Evolutionary conservation across 495 filamentous ascomycete genomes (phyloP).

Genomic region (Tuber magnatum): DNA sequence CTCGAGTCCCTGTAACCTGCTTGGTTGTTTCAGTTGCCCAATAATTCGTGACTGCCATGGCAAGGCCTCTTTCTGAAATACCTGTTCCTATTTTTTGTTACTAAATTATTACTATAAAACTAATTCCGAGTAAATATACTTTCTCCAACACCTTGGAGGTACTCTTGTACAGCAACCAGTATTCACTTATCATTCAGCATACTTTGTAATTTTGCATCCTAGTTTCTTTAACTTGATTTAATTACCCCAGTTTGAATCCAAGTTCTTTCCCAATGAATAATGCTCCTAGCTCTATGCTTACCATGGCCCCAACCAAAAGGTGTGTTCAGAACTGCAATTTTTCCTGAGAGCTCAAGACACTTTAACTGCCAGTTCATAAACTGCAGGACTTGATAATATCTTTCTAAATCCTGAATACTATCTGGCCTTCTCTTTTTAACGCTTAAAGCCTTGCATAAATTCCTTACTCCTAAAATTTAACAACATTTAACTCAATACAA

Average conservation of each 20-base stretch:
- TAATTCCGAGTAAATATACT: not conserved
- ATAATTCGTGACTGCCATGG: not conserved
- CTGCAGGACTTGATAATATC: not conserved
- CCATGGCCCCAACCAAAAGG: not conserved
- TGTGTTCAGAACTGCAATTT: too few species aligned
- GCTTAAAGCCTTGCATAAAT: too few species aligned
- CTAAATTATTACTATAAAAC: not conserved
- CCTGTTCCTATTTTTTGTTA: not conserved
- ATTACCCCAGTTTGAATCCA: not conserved
- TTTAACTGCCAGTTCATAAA: constrained; percentile 1
- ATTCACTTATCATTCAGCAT: too few species aligned
- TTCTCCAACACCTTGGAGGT: too few species aligned
- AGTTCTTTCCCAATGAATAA: not conserved
- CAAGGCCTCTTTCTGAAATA: not conserved
- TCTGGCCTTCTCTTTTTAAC: too few species aligned
- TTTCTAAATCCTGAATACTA: not conserved
- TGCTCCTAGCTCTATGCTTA: not conserved
- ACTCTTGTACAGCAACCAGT: too few species aligned
- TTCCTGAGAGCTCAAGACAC: too few species aligned
- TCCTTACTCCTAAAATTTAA: too few species aligned
- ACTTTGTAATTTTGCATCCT: too few species aligned
- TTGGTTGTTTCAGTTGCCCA: not conserved
- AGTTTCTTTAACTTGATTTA: too few species aligned
- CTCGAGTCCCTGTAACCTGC: not conserved
- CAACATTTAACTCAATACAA: too few species aligned